These are phyloP conservation scores for Codiaeum variegatum DNA, from an alignment of 441 rosid genomes.

Conservation along the genomic window DNA sequence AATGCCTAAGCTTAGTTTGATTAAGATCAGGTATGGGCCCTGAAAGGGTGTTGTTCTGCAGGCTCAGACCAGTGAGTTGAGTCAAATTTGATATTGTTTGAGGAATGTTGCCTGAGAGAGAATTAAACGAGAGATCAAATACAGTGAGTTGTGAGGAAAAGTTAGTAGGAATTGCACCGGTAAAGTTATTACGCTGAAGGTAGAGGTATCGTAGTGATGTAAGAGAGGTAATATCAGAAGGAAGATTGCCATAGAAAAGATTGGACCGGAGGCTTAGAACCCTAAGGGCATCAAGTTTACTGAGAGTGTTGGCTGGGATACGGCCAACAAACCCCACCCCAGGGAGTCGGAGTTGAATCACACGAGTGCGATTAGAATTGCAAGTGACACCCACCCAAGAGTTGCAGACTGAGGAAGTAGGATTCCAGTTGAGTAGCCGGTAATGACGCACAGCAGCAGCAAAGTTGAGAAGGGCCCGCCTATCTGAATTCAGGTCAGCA, in stretches of 20 bases:
- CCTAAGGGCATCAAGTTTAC: slow-evolving; percentile 59
- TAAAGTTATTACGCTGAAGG: slow-evolving; percentile 62
- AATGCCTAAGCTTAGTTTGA: slow-evolving; percentile 42
- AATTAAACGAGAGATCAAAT: slow-evolving; percentile 66
- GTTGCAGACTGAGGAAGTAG: slow-evolving; percentile 49
- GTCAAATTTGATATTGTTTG: slow-evolving; percentile 41
- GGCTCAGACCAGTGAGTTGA: slow-evolving; percentile 47
- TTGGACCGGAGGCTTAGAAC: slow-evolving; percentile 81
- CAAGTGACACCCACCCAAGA: slow-evolving; percentile 81
- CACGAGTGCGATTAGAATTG: slow-evolving; percentile 46
- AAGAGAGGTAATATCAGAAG: slow-evolving; percentile 56
- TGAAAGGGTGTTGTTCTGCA: slow-evolving; percentile 62
- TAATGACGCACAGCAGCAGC: slow-evolving; percentile 46
- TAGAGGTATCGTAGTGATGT: slow-evolving; percentile 53
- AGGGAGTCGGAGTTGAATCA: slow-evolving; percentile 63
- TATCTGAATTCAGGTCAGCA: slow-evolving; percentile 61
- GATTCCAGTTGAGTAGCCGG: slow-evolving; percentile 69
- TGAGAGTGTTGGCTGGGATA: slow-evolving; percentile 66
- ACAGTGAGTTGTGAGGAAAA: slow-evolving; percentile 58
- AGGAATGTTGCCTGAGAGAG: slow-evolving; percentile 62
- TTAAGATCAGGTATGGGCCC: slow-evolving; percentile 66
- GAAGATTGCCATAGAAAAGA: slow-evolving; percentile 54
- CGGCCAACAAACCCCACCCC: slow-evolving; percentile 75
- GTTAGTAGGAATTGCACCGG: slow-evolving; percentile 56
- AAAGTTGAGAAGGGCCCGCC: slow-evolving; percentile 75